Conservation (phyloP, 1,284 basidiomycete genomes). For the Ganoderma leucocontextum region DNA sequence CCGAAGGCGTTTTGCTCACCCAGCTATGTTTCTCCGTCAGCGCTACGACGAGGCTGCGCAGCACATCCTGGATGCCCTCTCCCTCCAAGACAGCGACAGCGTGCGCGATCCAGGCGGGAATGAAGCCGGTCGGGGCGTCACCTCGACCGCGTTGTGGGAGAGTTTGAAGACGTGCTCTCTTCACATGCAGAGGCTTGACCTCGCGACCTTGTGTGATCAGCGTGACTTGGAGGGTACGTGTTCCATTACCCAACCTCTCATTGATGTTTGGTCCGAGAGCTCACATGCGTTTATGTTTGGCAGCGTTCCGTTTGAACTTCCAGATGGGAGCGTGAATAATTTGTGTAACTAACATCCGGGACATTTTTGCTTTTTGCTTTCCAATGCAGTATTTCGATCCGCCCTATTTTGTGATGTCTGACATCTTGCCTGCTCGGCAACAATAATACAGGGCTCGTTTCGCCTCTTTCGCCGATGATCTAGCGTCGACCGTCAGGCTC, state of each 20-base stretch:
- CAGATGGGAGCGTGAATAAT: slow-evolving; percentile 24
- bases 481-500: background rate
- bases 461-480: background rate
- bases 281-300: background rate
- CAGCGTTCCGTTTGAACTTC: slow-evolving; percentile 40
- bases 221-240: slow-evolving; percentile 77
- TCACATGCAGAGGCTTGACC: slow-evolving; percentile 77
- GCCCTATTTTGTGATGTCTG: background rate
- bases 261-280: background rate
- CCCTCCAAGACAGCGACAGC: slow-evolving; percentile 85
- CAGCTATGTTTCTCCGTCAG: slow-evolving; percentile 44
- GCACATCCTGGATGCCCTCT: slow-evolving; percentile 86
- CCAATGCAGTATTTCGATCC: background rate
- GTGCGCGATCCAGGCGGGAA: slow-evolving; percentile 54
- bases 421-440: background rate
- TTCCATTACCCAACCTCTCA: background rate
- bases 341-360: background rate
- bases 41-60: slow-evolving; percentile 86
- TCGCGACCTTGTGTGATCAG: slow-evolving; percentile 75
- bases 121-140: slow-evolving; percentile 72
- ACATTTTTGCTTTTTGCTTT: background rate
- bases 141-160: slow-evolving; percentile 84
- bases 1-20: background rate
- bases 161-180: slow-evolving; percentile 83
- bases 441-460: background rate